A percentile compares a stretch with the other conserved stretches of the same genome.
Conservation (phyloP, 768 basidiomycete genomes). For the Lactifluus volemus region DNA sequence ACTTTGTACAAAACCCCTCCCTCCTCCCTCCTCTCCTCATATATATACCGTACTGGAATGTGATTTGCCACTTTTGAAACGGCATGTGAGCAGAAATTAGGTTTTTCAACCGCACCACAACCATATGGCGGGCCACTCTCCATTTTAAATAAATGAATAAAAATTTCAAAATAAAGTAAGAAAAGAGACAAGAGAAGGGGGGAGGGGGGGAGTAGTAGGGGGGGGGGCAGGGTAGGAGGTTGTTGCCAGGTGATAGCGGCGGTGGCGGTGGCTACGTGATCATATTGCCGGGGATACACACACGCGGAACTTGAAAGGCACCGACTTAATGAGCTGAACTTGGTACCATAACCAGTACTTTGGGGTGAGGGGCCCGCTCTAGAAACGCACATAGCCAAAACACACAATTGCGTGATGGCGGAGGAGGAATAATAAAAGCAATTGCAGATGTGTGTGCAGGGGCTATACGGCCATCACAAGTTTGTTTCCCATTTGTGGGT, state of each 20-base stretch:
- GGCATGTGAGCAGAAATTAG: not conserved
- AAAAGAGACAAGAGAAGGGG: not conserved
- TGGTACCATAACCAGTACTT: not conserved
- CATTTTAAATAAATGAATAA: not conserved
- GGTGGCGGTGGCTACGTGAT: not conserved
- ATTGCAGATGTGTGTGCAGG: not conserved
- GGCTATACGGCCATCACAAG: not conserved
- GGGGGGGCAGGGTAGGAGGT: no score
- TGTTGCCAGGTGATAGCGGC: not conserved
- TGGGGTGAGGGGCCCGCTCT: not conserved
- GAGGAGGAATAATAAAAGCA: not conserved
- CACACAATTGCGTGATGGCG: not conserved
- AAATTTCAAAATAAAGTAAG: no score
- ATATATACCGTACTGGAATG: not conserved
- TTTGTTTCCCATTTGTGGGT: constrained; percentile 12
- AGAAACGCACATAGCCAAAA: not conserved
- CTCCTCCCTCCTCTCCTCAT: not conserved
- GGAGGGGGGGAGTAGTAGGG: no score
- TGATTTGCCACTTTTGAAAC: not conserved
- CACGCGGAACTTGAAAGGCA: not conserved
- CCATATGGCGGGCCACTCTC: not conserved
- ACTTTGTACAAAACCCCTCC: not conserved
- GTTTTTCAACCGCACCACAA: not conserved
- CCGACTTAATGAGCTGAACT: not conserved
- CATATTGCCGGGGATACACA: not conserved